Conservation (phyloP, 805 yeast species). For the Kluyveromyces wickerhamii region DNA sequence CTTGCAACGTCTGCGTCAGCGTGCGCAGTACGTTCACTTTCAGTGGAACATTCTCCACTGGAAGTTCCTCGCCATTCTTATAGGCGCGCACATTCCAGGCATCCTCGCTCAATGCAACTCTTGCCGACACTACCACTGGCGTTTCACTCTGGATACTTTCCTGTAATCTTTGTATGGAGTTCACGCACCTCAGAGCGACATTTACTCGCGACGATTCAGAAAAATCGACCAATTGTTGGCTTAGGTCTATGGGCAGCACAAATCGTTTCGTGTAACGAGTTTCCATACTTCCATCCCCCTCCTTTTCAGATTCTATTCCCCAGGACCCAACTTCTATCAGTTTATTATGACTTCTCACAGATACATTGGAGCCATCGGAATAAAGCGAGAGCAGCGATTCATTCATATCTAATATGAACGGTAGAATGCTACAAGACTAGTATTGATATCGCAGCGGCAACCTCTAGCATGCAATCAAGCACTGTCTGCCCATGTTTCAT, state of each 20-base stretch:
- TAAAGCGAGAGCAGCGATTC: slow-evolving; percentile 4
- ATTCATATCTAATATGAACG: no score
- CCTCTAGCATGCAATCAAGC: no score
- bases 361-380: slow-evolving; percentile 1
- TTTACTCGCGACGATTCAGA: slow-evolving; percentile 1
- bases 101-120: slow-evolving; percentile 8
- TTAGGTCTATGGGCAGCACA: neutral
- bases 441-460: no score
- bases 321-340: slow-evolving; percentile 2
- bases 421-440: no score
- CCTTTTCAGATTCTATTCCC: neutral
- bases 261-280: neutral
- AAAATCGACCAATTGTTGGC: neutral
- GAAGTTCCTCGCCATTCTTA: slow-evolving; percentile 9
- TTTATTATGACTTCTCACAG: neutral
- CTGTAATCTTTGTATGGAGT: slow-evolving; percentile 8
- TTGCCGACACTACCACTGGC: slow-evolving; percentile 10
- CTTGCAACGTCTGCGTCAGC: slow-evolving; percentile 9
- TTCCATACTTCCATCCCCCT: neutral
- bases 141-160: slow-evolving; percentile 10
- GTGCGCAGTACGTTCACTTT: slow-evolving; percentile 14
- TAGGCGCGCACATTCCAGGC: slow-evolving; percentile 11
- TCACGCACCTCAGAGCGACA: slow-evolving; percentile 10
- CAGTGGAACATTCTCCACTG: slow-evolving; percentile 13
- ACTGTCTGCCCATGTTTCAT: no score